Evolutionary conservation across 208 protist species (phyloP), one percentile per base, ranked within the genome.

Genomic region (Porcisia hertigi): DNA sequence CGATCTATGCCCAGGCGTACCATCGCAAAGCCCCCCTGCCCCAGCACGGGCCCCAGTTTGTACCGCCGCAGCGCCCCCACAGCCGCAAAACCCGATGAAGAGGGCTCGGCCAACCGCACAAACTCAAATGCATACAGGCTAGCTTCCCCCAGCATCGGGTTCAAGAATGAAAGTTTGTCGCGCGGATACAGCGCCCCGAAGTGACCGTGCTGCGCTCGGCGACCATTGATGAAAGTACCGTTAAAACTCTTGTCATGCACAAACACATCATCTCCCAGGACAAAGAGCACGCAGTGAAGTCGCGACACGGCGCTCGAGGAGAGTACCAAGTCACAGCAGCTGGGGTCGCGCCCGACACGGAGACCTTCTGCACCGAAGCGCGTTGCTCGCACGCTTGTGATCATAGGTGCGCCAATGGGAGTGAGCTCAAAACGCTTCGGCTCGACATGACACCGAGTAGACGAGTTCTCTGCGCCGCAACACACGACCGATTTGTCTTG

Each of bases 201-300:
- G 12, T 81, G 81, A 8, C 82, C 85, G 5, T 77, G 72, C 1
- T 87, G 86, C n/a, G 94, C 80, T 0, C 67, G 79, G 14, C 75
- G 47, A 0, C 87, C 87, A 57, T 95, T 93, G 62, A 95, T 78
- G 60, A 92, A 95, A 1, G 91, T 94, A n/a, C 91, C 91, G 75
- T 94, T 95, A 70, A 80, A 81, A 69, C 86, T 92, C 69, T 84
- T 79, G 80, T 95, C 89, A 53, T 88, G 85, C 30, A 92, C 84
- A 49, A 83, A 93, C 14, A 96, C 86, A 7, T 89, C 79, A 20
- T 83, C 76, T 64, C 84, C 84, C 6, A 92, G 52, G 25, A 85
- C 82, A 69, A 82, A 94, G 49, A 89, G 75, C 1, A 81, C 81
- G 65, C 85, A 90, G 76, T 92, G 87, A 54, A 91, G 76, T 16